A percentile compares a stretch with the other conserved stretches of the same genome.
phyloP scores from a whole-genome alignment of 768 basidiomycete species.

The Suillus hirtellus region DNA sequence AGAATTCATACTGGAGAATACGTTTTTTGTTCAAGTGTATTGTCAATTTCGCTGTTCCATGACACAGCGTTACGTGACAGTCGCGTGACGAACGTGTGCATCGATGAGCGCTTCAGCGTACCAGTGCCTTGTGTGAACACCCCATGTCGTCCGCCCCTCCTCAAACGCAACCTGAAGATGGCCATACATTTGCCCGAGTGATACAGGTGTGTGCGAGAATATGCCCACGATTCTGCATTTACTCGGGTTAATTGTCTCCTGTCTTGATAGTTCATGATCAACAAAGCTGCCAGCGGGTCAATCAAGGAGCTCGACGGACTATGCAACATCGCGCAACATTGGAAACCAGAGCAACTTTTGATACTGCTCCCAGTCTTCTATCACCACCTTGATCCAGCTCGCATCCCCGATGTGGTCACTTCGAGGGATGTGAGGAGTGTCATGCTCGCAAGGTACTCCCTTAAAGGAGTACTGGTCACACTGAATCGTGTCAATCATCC shows the following conservation, averaged over 20 bases:
- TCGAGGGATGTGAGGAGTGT: conserved; percentile 4
- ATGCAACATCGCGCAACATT: conserved; percentile 8
- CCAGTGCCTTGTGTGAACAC: too few relatives aligned
- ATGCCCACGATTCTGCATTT: neutral
- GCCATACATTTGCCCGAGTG: conserved; percentile 2
- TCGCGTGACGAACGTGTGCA: conserved; percentile 3
- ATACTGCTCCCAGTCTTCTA: conserved; percentile 10
- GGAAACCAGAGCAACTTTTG: conserved; percentile 8
- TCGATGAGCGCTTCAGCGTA: neutral
- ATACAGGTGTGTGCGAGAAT: conserved; percentile 1
- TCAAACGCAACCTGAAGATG: conserved; percentile 4
- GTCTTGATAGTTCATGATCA: conserved; percentile 8
- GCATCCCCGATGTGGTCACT: conserved; percentile 8
- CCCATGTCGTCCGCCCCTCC: neutral
- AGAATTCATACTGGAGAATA: neutral
- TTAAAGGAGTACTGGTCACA: conserved; percentile 9
- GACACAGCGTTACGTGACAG: neutral
- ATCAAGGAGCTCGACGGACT: conserved; percentile 8
- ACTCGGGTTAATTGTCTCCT: neutral
- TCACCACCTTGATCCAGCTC: conserved; percentile 10
- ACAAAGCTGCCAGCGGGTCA: conserved; percentile 5
- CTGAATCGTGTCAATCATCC: neutral
- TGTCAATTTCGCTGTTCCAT: neutral
- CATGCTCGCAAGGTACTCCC: conserved; percentile 8
- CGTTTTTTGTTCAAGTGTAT: too few relatives aligned